phyloP scores from a whole-genome alignment of 345 rosid species.

The Pistacia vera region DNA sequence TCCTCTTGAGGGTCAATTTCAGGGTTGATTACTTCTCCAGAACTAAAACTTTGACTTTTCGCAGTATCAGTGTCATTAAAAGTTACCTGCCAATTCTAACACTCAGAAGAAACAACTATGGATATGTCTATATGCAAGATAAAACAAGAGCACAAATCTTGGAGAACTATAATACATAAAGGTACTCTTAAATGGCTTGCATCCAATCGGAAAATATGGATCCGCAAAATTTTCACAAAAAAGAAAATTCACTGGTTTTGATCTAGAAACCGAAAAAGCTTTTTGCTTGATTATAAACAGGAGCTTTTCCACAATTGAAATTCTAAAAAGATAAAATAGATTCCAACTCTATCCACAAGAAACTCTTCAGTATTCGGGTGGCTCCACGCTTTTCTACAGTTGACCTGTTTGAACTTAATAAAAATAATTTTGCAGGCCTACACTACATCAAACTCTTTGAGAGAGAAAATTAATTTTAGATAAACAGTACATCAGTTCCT shows the following conservation, averaged over 20 bases:
- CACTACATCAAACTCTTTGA: background rate
- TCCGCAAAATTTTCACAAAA: background rate
- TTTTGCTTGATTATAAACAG: background rate
- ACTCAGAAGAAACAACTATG: background rate
- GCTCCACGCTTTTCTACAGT: too few relatives aligned
- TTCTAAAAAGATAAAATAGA: background rate
- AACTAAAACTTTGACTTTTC: conserved; percentile 24
- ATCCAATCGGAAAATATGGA: background rate
- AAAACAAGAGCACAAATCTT: background rate
- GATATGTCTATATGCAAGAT: background rate
- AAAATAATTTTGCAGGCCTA: background rate
- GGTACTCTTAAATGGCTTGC: background rate
- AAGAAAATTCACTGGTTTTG: background rate
- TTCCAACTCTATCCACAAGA: background rate
- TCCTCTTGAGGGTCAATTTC: conserved; percentile 38
- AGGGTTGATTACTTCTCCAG: conserved; percentile 42
- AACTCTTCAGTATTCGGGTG: too few relatives aligned
- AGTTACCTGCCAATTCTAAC: conserved; percentile 27
- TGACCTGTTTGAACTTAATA: background rate
- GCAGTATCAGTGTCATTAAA: conserved; percentile 17
- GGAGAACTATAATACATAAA: background rate
- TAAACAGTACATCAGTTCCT: background rate
- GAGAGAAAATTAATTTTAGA: background rate
- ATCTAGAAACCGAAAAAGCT: background rate
- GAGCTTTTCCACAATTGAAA: background rate